Evolutionary conservation across 345 rosid genomes (phyloP), one percentile per base, ranked within the genome.

Genomic region (Euphorbia peplus): DNA sequence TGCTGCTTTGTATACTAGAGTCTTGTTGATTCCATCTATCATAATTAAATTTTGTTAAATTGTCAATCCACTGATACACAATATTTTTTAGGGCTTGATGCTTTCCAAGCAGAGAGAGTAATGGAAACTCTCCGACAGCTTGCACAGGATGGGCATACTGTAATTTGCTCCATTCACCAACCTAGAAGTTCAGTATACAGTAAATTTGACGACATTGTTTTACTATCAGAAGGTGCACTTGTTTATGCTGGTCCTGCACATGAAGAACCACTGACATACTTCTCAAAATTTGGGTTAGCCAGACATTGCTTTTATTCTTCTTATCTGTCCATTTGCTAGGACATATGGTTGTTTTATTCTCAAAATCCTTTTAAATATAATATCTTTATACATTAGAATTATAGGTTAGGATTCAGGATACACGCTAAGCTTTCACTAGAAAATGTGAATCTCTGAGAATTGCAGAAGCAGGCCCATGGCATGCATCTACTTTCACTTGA

Each of bases 111-210:
- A 62, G 96, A 91, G 76, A 86, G 83, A 82, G 97, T 95, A 63
- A 88, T 91, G 97, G 97, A 89, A 87, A 91, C 99, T 75, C 90
- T 91, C 52, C 83, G 78, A 69, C 89, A 83, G 79, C 96, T 95
- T 61, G 93, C 88, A 8, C 86, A 84, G 72, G 96, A 95, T 75
- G 99, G 99, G 18, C 99, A 91, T 80, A 89, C 99, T 66, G 96
- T 95, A 53, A 89, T 95, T 65, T 95, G 95, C 75, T 95, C 99
- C 74, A 95, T 95, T 67, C 99, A 95, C 81, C 99, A 95, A 71
- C 99, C 99, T 75, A 84, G 99, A 85, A 84, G 99, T 69, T 91
- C 97, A 0, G 91, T 91, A 14, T 95, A 95, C 70, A 75, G 70
- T 66, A 95, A 91, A 85, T 95, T 95, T 53, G 99, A 89, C 5